Evolutionary conservation across 768 basidiomycete species (phyloP), one percentile per base, ranked within the genome.

Genomic region (Termitomyces sp.): DNA sequence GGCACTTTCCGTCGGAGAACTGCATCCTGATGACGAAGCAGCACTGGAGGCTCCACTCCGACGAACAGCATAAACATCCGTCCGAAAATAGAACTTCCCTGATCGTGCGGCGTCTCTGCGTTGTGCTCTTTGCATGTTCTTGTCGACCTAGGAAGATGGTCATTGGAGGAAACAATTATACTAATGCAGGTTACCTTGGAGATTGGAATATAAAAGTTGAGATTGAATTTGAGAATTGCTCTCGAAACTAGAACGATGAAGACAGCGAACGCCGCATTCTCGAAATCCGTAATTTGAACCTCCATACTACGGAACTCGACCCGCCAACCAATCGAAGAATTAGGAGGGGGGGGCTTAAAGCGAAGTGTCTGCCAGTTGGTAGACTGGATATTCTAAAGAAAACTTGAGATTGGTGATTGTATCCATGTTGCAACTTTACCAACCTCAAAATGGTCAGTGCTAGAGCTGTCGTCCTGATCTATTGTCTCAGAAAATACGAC

Each of bases 271-370:
- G 97, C 95, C 1, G 97, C 97, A 69, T 99, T 99, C 76, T 98
- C 97, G 67, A 95, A 99, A 75, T 99, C 97, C 9, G 97, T 98
- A 69, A 98, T 84, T 68, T 98, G 97, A 3, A 98, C 95, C 71
- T 99, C 97, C 97, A 98, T 98, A 70, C 91, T 93, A 58, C 97
- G 81, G 75, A 99, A 99, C 71, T 99, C 97, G 5, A 98, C 96
- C 42, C 97, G 82, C 97, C 97, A 99, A 34, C 96, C 97, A 56
- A 98, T 98, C 7, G 85, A 71, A 6, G 96, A 94, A 56, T 91
- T 87, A 5, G 92, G 88, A 30, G 97, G 96, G 13, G 97, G 97
- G 2, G 97, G 97, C 71, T 99, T 99, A 83, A 99, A 99, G 50
- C 97, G 85, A 34, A 99, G 79, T 0, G 97, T 98, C 75, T 99